Conservation (phyloP, 2,329 filamentous ascomycete species). For the Penicillium olsonii region DNA sequence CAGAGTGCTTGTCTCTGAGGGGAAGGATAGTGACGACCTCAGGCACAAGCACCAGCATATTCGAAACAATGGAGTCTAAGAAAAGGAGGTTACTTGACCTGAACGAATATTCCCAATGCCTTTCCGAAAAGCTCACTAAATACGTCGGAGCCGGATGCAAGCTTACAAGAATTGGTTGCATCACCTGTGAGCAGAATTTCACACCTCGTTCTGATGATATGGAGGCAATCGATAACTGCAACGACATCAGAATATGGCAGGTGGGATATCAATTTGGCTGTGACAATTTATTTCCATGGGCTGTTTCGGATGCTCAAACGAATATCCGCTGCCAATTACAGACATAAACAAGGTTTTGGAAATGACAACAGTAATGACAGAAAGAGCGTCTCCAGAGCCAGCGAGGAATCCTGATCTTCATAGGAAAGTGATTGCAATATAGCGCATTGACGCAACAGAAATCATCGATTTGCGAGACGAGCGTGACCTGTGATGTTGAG, state of each 20-base stretch:
- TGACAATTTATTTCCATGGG: not conserved
- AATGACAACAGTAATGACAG: not conserved
- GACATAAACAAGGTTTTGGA: not conserved
- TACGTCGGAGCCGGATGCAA: not conserved
- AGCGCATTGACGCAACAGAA: not conserved
- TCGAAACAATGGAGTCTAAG: not conserved
- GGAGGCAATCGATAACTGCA: not conserved
- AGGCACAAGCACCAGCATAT: not conserved
- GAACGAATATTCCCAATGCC: not conserved
- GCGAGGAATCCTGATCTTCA: not conserved
- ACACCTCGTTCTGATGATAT: not conserved
- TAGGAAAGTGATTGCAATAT: not conserved
- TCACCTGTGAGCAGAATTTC: not conserved
- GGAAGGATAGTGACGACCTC: not conserved
- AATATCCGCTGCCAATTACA: not conserved
- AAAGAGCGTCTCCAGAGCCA: not conserved
- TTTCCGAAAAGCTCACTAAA: not conserved
- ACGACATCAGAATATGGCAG: not conserved
- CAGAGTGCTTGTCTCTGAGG: not conserved
- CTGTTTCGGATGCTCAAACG: not conserved
- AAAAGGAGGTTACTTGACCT: not conserved
- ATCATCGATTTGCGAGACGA: not conserved
- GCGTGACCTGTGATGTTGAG: not conserved
- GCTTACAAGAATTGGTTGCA: not conserved
- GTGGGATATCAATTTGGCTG: not conserved